These are phyloP conservation scores for Yamadazyma atmosphaerica DNA, from an alignment of 1,139 yeast species.

Conservation along the genomic window DNA sequence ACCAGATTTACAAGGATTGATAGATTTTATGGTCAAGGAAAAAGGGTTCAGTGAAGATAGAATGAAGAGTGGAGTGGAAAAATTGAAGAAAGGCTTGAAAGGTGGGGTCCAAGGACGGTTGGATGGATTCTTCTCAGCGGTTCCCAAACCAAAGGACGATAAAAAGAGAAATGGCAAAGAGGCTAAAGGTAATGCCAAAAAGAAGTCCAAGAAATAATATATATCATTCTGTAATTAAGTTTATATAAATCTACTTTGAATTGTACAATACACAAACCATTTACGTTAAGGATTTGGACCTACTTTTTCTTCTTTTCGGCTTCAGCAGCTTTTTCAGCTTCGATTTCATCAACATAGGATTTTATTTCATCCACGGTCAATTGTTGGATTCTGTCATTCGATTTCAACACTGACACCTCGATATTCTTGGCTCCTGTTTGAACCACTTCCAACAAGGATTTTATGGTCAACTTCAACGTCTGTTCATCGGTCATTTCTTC, in stretches of 20 bases:
- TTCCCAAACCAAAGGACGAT: slow-evolving; percentile 41
- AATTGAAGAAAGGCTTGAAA: slow-evolving; percentile 79
- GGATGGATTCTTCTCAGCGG: slow-evolving; percentile 85
- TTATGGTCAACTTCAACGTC: slow-evolving; percentile 79
- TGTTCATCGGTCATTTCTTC: slow-evolving; percentile 69
- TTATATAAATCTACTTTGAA: not conserved
- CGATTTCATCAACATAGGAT: slow-evolving; percentile 77
- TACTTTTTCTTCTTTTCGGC: slow-evolving; percentile 75
- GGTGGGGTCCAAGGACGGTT: slow-evolving; percentile 88
- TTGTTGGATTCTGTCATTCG: slow-evolving; percentile 54
- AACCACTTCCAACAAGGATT: slow-evolving; percentile 89
- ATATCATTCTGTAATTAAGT: not conserved
- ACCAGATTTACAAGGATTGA: slow-evolving; percentile 75
- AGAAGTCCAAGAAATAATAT: slow-evolving; percentile 13
- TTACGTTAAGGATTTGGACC: no score
- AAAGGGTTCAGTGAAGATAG: slow-evolving; percentile 93
- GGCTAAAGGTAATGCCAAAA: slow-evolving; percentile 20
- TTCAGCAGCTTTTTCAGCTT: slow-evolving; percentile 87
- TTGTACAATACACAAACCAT: not conserved
- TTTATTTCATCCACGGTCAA: slow-evolving; percentile 75
- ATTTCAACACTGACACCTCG: slow-evolving; percentile 85
- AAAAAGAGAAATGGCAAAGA: slow-evolving; percentile 27
- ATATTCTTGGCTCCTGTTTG: slow-evolving; percentile 97
- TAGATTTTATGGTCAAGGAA: slow-evolving; percentile 68
- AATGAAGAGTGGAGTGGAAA: slow-evolving; percentile 82